Percentiles rank a stretch among this genome's conserved stretches.
Evolutionary conservation across 2,329 filamentous ascomycete genomes (phyloP).

Genomic region (Delphinella strobiligena): DNA sequence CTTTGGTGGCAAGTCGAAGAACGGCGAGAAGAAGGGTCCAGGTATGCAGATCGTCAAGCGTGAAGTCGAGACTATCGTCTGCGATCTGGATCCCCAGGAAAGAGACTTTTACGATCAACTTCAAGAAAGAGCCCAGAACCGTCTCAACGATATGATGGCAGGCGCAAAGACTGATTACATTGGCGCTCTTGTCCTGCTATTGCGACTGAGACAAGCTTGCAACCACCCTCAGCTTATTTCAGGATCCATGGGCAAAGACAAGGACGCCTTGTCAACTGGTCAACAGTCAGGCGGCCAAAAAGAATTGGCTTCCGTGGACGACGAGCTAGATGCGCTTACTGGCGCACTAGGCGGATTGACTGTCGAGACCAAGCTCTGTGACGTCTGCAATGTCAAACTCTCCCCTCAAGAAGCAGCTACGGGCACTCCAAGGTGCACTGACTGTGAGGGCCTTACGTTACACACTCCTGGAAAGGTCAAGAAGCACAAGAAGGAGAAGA

Average conservation of each 20-base stretch:
- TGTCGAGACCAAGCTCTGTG: slow-evolving; percentile 65
- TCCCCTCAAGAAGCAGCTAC: slow-evolving; percentile 40
- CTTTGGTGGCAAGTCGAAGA: slow-evolving; percentile 55
- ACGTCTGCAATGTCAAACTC: slow-evolving; percentile 66
- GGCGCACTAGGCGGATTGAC: slow-evolving; percentile 77
- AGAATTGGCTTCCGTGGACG: slow-evolving; percentile 37
- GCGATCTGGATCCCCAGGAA: slow-evolving; percentile 69
- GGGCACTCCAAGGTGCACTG: slow-evolving; percentile 52
- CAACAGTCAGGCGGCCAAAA: slow-evolving; percentile 35
- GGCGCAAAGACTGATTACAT: slow-evolving; percentile 75
- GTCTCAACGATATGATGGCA: slow-evolving; percentile 79
- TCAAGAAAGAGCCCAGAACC: slow-evolving; percentile 72
- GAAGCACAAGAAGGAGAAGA: slow-evolving; percentile 16
- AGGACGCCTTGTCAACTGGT: slow-evolving; percentile 62
- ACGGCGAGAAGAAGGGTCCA: slow-evolving; percentile 42
- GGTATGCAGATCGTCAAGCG: slow-evolving; percentile 87
- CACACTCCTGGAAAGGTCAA: slow-evolving; percentile 14
- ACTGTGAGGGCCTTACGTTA: slow-evolving; percentile 48
- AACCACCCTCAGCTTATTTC: slow-evolving; percentile 87
- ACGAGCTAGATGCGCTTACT: slow-evolving; percentile 70
- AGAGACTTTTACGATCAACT: slow-evolving; percentile 75
- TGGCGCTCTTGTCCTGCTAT: slow-evolving; percentile 80
- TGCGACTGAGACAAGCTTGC: slow-evolving; percentile 83
- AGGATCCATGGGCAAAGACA: slow-evolving; percentile 74
- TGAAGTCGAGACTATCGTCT: slow-evolving; percentile 69